Evolutionary conservation across 2,329 filamentous ascomycete species (phyloP).

Genomic region (Berkeleyomyces basicola): DNA sequence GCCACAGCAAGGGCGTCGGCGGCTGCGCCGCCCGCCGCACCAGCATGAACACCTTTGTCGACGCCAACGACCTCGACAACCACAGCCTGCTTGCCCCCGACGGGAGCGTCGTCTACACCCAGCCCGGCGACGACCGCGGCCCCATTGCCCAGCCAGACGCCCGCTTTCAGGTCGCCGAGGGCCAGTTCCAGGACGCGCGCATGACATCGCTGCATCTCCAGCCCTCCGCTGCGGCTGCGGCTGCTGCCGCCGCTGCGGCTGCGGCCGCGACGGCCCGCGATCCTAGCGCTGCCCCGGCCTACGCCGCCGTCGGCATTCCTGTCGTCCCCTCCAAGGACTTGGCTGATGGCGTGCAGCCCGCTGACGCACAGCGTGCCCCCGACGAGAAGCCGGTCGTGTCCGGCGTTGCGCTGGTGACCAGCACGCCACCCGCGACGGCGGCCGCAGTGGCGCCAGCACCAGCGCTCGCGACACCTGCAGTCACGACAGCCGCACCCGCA

Average conservation of each 20-base stretch:
- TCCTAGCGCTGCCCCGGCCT: slow-evolving; percentile 36
- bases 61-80: slow-evolving; percentile 55
- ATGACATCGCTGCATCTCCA: slow-evolving; percentile 10
- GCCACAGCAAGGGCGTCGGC: slow-evolving; percentile 89
- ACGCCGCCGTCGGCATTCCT: slow-evolving; percentile 57
- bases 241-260: slow-evolving; percentile 23
- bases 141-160: slow-evolving; percentile 21
- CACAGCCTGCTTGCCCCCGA: slow-evolving; percentile 33
- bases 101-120: slow-evolving; percentile 19
- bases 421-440: no score
- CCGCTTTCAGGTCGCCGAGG: slow-evolving; percentile 1
- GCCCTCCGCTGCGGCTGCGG: slow-evolving; percentile 15
- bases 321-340: slow-evolving; percentile 62
- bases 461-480: background rate
- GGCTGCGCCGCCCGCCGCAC: slow-evolving; percentile 84
- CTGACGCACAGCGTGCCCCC: slow-evolving; percentile 29
- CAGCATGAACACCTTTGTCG: slow-evolving; percentile 68
- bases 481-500: background rate
- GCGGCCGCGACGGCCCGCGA: slow-evolving; percentile 20
- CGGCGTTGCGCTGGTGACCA: no score
- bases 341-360: slow-evolving; percentile 39
- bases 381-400: slow-evolving; percentile 17
- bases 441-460: no score
- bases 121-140: slow-evolving; percentile 30
- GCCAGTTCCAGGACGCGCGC: slow-evolving; percentile 8